Conservation (phyloP, 257 asterid species). For the Forsythia suspensa region DNA sequence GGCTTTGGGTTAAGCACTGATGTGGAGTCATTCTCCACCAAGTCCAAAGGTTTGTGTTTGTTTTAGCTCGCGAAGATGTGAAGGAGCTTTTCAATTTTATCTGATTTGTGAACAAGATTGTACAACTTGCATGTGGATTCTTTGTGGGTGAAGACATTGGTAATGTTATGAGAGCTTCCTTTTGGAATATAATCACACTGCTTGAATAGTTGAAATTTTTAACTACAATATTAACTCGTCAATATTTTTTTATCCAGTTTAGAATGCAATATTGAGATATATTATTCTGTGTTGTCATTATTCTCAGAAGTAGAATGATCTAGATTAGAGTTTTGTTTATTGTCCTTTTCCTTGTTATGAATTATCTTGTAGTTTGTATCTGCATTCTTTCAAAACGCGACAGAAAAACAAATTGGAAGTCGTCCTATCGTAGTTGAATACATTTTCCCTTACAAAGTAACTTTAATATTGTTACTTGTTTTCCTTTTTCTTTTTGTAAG, state of each 20-base stretch:
- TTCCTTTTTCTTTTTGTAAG: not conserved
- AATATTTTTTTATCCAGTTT: not conserved
- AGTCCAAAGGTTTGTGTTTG: constrained; percentile 63
- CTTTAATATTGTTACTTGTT: not conserved
- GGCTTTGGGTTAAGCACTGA: constrained; percentile 68
- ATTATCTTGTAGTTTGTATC: not conserved
- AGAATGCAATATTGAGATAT: too few relatives aligned
- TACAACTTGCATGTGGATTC: not conserved
- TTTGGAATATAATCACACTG: not conserved
- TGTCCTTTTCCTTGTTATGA: not conserved
- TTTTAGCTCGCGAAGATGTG: constrained; percentile 8
- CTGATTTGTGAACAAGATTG: not conserved
- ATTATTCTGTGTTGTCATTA: not conserved
- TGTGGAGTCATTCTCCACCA: constrained; percentile 59
- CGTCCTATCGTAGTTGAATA: not conserved
- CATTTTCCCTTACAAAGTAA: not conserved
- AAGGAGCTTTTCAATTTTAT: not conserved
- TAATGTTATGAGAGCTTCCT: not conserved
- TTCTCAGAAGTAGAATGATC: not conserved
- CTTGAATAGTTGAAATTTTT: not conserved
- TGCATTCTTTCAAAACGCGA: not conserved
- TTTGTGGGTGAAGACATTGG: constrained; percentile 1
- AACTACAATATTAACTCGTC: not conserved
- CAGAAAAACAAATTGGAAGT: not conserved
- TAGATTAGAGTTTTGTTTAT: not conserved